Percentiles rank a stretch among this genome's conserved stretches.
Evolutionary conservation across 768 basidiomycete species (phyloP).

Genomic region (Paxillus involutus): DNA sequence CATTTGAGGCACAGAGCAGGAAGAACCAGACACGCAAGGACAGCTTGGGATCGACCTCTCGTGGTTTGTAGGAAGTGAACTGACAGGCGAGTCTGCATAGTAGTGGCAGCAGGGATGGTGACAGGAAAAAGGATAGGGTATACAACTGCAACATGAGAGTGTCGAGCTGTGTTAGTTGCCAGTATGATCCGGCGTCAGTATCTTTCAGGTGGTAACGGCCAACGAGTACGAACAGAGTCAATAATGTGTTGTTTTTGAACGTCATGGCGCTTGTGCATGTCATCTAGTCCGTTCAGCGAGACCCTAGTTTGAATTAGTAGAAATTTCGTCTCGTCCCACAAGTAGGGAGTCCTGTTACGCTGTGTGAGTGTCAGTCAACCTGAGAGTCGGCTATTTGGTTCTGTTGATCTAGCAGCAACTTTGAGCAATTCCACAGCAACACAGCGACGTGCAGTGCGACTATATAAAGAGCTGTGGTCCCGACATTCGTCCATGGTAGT

Average conservation of each 20-base stretch:
- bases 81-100: constrained; percentile 54
- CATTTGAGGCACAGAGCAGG: constrained; percentile 58
- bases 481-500: background rate
- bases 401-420: constrained; percentile 17
- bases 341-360: background rate
- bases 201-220: background rate
- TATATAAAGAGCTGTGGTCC: no score
- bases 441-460: no score
- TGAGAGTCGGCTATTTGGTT: constrained; percentile 23
- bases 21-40: constrained; percentile 70
- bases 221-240: constrained; percentile 49
- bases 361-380: no score
- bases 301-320: constrained; percentile 7
- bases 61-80: constrained; percentile 63
- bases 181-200: constrained; percentile 10
- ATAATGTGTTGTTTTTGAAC: constrained; percentile 72
- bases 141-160: constrained; percentile 70
- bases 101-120: constrained; percentile 53
- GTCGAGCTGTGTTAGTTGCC: constrained; percentile 52
- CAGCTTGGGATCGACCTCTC: constrained; percentile 61
- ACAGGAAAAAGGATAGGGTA: constrained; percentile 74
- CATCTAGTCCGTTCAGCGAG: constrained; percentile 28
- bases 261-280: constrained; percentile 64
- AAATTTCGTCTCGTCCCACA: background rate
- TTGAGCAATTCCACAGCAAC: no score